Evolutionary conservation across 2,329 filamentous ascomycete genomes (phyloP), one percentile per base, ranked within the genome.

Genomic region (Verticillium zaregamsianum): DNA sequence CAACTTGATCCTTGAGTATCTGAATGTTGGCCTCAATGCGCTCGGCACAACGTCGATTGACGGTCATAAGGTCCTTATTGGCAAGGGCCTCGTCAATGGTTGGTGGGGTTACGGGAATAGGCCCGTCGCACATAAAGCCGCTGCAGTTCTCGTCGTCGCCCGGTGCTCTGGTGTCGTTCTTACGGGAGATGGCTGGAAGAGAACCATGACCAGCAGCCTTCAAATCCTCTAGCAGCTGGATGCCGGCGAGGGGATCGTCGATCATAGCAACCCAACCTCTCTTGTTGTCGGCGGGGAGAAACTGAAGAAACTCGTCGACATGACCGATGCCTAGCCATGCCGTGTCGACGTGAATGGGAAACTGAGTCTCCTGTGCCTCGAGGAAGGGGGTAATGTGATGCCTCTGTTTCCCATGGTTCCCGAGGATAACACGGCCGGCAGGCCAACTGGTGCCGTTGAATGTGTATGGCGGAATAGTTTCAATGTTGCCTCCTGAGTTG

Each of bases 401-500:
- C 33, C 33, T 35, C 33, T 35, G 33, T 5, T 28, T 32, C 23
- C 31, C 55, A 28, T 56, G 55, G 12, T 56, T 32, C 2, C 55
- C 55, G 15, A 31, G 32, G 55, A 56, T 56, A 2, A 56, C 55
- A 32, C 55, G 55, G 25, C 55, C 55, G 55, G 55, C 55, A 4
- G 25, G 25, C 23, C 31, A 56, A 6, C 25, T 17, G 2, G 58
- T 55, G 1, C 59, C 61, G 31, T 55, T 58, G 25, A 55, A 63
- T 3, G 8, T 55, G 14, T 64, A 59, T 0, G 76, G 76, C 5
- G 74, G 76, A 28, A 77, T 76, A 0, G 74, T 73, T 61, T 78
- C 76, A 3, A 78, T 56, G 60, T 78, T 78, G 0, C 76, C 71
- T 3, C 57, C 62, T 0, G 64, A 66, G 32, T 72, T 68, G 35